These are phyloP conservation scores for Argentina anserina DNA, from an alignment of 306 rosid species.

Conservation along the genomic window DNA sequence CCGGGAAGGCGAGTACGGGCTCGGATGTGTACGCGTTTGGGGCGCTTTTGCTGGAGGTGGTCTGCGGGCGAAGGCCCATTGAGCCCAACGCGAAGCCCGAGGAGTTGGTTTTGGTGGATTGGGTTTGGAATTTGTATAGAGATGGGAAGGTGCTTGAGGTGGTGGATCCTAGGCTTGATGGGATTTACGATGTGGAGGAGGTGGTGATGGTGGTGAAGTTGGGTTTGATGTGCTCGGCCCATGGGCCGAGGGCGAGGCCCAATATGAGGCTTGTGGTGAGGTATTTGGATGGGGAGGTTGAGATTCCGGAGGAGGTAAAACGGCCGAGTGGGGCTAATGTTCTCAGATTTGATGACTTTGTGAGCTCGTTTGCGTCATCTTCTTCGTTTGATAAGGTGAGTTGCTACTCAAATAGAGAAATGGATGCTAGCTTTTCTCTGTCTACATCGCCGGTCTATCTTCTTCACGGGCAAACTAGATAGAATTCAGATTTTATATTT, in stretches of 20 bases:
- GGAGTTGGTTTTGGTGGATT: slow-evolving; percentile 68
- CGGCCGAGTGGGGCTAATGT: slow-evolving; percentile 26
- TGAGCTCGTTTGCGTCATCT: slow-evolving; percentile 58
- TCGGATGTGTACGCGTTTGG: slow-evolving; percentile 79
- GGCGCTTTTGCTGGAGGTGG: slow-evolving; percentile 71
- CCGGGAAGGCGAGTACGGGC: slow-evolving; percentile 65
- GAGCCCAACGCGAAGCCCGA: slow-evolving; percentile 52
- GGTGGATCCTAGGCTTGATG: slow-evolving; percentile 51
- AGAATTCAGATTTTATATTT: neutral
- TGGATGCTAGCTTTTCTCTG: slow-evolving; percentile 36
- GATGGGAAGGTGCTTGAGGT: slow-evolving; percentile 46
- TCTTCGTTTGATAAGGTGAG: slow-evolving; percentile 53
- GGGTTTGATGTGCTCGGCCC: slow-evolving; percentile 66
- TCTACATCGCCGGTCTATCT: slow-evolving; percentile 47
- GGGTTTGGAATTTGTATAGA: slow-evolving; percentile 66
- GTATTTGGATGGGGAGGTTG: slow-evolving; percentile 62
- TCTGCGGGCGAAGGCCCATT: slow-evolving; percentile 66
- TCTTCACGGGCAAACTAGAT: slow-evolving; percentile 41
- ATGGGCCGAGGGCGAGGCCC: slow-evolving; percentile 46
- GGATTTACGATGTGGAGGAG: slow-evolving; percentile 41
- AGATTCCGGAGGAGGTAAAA: slow-evolving; percentile 37
- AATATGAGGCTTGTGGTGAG: slow-evolving; percentile 58
- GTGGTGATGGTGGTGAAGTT: slow-evolving; percentile 50
- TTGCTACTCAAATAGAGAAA: slow-evolving; percentile 35
- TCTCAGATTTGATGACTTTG: slow-evolving; percentile 63